phyloP scores from a whole-genome alignment of 371 early-diverging fungal genomes.

The Zancudomyces culisetae region DNA sequence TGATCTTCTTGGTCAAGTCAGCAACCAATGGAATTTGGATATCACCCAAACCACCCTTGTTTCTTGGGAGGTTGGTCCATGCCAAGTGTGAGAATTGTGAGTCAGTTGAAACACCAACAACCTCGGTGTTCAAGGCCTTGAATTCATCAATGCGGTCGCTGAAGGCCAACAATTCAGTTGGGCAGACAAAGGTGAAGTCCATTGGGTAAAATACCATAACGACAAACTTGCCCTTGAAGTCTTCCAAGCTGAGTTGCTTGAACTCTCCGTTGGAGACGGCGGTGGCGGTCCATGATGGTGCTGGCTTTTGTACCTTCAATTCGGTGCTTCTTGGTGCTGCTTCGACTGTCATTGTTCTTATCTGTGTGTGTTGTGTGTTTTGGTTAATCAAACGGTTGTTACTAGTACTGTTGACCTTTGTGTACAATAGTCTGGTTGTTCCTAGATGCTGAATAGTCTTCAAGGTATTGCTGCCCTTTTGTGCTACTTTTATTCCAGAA shows the following conservation, averaged over 20 bases:
- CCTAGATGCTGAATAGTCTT: no score
- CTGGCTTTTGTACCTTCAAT: constrained; percentile 3
- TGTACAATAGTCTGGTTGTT: no score
- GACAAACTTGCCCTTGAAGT: constrained; percentile 12
- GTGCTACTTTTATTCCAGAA: no score
- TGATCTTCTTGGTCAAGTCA: constrained; percentile 61
- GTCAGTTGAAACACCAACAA: constrained; percentile 68
- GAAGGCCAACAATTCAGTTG: constrained; percentile 69
- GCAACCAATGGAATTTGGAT: constrained; percentile 58
- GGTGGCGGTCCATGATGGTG: constrained; percentile 11
- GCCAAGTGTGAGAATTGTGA: constrained; percentile 31
- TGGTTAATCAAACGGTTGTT: no score
- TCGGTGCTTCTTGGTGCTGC: no score
- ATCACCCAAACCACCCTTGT: constrained; percentile 72
- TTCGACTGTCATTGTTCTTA: no score
- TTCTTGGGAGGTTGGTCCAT: constrained; percentile 50
- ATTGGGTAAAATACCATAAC: constrained; percentile 29
- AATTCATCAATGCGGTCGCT: constrained; percentile 64
- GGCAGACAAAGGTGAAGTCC: constrained; percentile 55
- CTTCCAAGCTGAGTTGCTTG: constrained; percentile 6
- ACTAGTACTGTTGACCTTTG: no score
- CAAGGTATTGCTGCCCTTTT: no score
- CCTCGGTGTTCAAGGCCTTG: constrained; percentile 33
- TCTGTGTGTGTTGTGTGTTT: no score
- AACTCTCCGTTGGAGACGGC: constrained; percentile 10